A percentile compares a stretch with the other conserved stretches of the same genome.
These are phyloP conservation scores for Cardiospermum halicacabum DNA, from an alignment of 345 rosid species.

Conservation along the genomic window DNA sequence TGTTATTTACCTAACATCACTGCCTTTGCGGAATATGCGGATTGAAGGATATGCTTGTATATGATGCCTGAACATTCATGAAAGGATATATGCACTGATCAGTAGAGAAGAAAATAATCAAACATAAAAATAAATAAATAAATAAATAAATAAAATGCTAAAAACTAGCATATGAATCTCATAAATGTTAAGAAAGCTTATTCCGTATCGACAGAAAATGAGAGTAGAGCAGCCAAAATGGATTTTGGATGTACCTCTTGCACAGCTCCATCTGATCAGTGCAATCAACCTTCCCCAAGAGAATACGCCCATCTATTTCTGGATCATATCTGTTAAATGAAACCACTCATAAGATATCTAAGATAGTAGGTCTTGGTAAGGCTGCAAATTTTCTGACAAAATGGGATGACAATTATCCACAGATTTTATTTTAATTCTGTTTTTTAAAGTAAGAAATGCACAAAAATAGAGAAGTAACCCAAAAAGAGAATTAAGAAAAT, in stretches of 20 bases:
- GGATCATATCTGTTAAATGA: constrained; percentile 72
- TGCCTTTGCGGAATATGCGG: constrained; percentile 97
- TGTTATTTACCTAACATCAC: constrained; percentile 59
- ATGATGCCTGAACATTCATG: constrained; percentile 61
- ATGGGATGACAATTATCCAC: background rate
- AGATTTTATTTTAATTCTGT: background rate
- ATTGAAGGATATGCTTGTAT: constrained; percentile 97
- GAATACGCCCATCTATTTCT: constrained; percentile 84
- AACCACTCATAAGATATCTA: constrained; percentile 11
- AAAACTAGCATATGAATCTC: background rate
- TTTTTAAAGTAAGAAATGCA: too few species aligned
- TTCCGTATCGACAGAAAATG: constrained; percentile 5
- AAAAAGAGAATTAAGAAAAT: constrained; percentile 9
- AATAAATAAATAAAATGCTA: too few species aligned
- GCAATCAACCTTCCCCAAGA: constrained; percentile 88
- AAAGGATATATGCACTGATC: background rate
- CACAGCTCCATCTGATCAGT: constrained; percentile 77
- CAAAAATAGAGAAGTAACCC: background rate
- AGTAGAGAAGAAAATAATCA: background rate
- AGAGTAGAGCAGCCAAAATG: constrained; percentile 8
- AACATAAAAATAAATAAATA: background rate
- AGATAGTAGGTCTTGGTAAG: constrained; percentile 6
- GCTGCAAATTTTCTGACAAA: background rate
- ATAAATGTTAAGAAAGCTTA: background rate
- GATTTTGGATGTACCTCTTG: constrained; percentile 54